Evolutionary conservation across 2,329 filamentous ascomycete species (phyloP).

Genomic region (Sclerotinia minor): DNA sequence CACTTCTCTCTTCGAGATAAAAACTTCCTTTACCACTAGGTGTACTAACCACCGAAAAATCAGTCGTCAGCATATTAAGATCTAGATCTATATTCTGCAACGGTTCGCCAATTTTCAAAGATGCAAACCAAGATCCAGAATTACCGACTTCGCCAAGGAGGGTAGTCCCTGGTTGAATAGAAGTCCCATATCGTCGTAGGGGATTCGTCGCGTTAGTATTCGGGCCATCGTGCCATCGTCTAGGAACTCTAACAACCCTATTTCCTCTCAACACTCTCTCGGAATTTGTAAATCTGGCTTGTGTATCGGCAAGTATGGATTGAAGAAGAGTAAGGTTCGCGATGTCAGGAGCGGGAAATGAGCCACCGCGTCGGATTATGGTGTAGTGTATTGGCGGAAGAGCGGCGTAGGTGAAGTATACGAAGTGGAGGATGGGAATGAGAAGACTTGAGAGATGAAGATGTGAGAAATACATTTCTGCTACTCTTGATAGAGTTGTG

Average conservation of each 20-base stretch:
- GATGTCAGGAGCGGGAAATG: conserved; percentile 14
- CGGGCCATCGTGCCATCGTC: conserved; percentile 4
- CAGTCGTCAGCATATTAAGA: conserved; percentile 33
- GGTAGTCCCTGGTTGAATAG: conserved; percentile 5
- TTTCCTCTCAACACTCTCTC: conserved; percentile 1
- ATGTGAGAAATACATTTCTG: background rate
- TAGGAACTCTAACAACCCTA: background rate
- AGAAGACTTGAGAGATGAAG: background rate
- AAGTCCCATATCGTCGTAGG: background rate
- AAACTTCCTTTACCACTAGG: conserved; percentile 29
- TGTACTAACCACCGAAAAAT: conserved; percentile 32
- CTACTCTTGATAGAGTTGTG: too few species aligned
- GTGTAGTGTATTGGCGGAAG: conserved; percentile 21
- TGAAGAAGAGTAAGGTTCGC: conserved; percentile 14
- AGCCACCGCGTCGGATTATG: conserved; percentile 3
- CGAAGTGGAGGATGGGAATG: background rate
- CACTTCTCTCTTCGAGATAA: conserved; percentile 30
- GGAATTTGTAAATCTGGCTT: conserved; percentile 6
- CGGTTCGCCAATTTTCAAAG: conserved; percentile 31
- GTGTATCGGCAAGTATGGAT: background rate
- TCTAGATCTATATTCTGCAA: conserved; percentile 32
- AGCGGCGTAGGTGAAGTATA: background rate
- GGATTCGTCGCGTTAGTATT: background rate
- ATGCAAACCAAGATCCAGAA: conserved; percentile 32
- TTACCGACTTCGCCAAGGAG: conserved; percentile 32